Percentiles rank a stretch among this genome's conserved stretches.
Conservation (phyloP, 179 eudicot species). For the Sideroxylon spinosum region DNA sequence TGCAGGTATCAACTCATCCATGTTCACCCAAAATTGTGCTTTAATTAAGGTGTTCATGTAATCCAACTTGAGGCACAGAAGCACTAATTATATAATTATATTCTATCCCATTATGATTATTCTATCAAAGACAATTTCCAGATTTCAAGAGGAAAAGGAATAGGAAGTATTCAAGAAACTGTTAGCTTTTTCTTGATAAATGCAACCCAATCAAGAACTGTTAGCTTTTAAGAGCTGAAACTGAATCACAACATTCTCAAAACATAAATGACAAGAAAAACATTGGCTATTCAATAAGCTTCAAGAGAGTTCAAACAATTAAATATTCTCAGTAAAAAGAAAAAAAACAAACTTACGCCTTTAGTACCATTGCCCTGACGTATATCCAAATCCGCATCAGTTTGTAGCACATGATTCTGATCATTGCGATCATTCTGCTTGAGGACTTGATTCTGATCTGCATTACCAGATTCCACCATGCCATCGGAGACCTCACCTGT, state of each 20-base stretch:
- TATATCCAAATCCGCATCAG: conserved; percentile 15
- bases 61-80: no score
- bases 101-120: no score
- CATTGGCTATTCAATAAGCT: neutral
- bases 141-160: neutral
- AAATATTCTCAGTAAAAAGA: neutral
- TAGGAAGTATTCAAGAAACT: neutral
- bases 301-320: neutral
- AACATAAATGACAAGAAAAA: neutral
- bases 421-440: conserved; percentile 23
- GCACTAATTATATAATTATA: no score
- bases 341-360: conserved; percentile 24
- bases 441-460: conserved; percentile 25
- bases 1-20: no score
- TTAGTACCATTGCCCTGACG: conserved; percentile 19
- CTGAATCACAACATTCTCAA: neutral
- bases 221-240: neutral
- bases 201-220: neutral
- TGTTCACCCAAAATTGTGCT: no score
- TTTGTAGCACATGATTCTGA: conserved; percentile 21
- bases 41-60: no score
- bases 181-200: no score
- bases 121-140: no score
- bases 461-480: conserved; percentile 35
- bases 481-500: conserved; percentile 21